A percentile compares a stretch with the other conserved stretches of the same genome.
Conservation (phyloP, 352 stramenopile genomes). For the Pythium guiyangense region DNA sequence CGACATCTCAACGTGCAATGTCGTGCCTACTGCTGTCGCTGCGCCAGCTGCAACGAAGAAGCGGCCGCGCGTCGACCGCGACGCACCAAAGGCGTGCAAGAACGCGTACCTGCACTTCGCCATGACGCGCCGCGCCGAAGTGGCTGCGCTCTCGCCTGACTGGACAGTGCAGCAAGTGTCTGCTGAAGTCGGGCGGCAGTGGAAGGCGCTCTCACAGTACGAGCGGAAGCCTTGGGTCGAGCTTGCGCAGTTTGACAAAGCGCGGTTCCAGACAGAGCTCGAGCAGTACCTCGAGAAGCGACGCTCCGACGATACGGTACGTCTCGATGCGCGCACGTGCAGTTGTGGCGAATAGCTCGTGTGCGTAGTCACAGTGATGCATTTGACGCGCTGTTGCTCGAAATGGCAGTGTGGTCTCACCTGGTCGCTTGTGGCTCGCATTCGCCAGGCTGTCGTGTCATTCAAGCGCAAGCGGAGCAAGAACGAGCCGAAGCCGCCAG, state of each 20-base stretch:
- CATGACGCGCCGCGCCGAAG: constrained; percentile 22
- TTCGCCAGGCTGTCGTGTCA: constrained; percentile 4
- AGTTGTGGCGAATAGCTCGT: no score
- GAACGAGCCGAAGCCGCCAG: constrained; percentile 41
- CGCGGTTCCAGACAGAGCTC: constrained; percentile 35
- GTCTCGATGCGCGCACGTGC: background rate
- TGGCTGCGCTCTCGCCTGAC: constrained; percentile 24
- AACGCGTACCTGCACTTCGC: constrained; percentile 57
- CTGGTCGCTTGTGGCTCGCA: background rate
- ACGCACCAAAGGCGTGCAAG: constrained; percentile 18
- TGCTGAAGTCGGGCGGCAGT: constrained; percentile 43
- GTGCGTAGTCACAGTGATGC: background rate
- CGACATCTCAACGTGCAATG: constrained; percentile 2
- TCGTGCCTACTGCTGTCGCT: background rate
- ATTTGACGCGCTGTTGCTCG: background rate
- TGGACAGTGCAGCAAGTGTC: constrained; percentile 47
- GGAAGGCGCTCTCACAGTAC: constrained; percentile 34
- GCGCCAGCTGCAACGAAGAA: background rate
- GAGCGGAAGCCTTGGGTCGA: constrained; percentile 49
- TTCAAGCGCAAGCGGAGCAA: constrained; percentile 31
- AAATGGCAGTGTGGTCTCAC: background rate
- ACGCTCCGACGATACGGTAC: constrained; percentile 7
- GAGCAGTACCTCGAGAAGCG: constrained; percentile 19
- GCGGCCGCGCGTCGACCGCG: constrained; percentile 2
- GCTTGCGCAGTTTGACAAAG: constrained; percentile 56